Evolutionary conservation across 2,329 filamentous ascomycete species (phyloP).

Genomic region (Camillea tinctor): DNA sequence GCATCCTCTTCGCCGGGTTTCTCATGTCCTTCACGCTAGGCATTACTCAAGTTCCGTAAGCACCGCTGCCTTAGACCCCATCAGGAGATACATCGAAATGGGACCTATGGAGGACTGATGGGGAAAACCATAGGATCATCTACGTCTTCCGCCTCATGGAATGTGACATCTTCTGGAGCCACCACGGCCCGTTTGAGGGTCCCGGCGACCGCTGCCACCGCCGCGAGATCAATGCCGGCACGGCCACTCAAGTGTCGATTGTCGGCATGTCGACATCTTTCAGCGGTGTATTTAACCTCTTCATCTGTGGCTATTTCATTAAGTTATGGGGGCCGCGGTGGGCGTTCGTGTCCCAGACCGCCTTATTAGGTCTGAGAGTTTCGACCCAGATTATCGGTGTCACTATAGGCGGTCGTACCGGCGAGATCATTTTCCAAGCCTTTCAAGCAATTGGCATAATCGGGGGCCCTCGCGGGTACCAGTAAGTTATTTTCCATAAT

Average conservation of each 20-base stretch:
- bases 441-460: slow-evolving; percentile 68
- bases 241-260: slow-evolving; percentile 62
- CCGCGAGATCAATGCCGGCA: slow-evolving; percentile 62
- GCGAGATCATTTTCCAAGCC: slow-evolving; percentile 67
- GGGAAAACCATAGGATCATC: slow-evolving; percentile 39
- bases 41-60: slow-evolving; percentile 33
- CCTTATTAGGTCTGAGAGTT: slow-evolving; percentile 63
- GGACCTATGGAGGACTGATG: slow-evolving; percentile 4
- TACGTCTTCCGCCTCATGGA: slow-evolving; percentile 72
- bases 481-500: slow-evolving; percentile 32
- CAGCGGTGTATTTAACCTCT: slow-evolving; percentile 63
- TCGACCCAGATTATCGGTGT: slow-evolving; percentile 65
- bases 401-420: slow-evolving; percentile 54
- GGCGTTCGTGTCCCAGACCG: slow-evolving; percentile 61
- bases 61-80: background rate
- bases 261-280: slow-evolving; percentile 67
- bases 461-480: slow-evolving; percentile 67
- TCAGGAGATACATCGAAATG: no score
- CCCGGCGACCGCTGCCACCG: slow-evolving; percentile 55
- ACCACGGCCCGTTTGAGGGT: slow-evolving; percentile 50
- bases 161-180: slow-evolving; percentile 66
- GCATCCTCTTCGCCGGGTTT: slow-evolving; percentile 32
- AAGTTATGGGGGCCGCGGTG: slow-evolving; percentile 64
- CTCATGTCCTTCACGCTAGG: slow-evolving; percentile 32
- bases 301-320: slow-evolving; percentile 65